Conservation (phyloP, 257 asterid genomes). For the Gentiana straminea region DNA sequence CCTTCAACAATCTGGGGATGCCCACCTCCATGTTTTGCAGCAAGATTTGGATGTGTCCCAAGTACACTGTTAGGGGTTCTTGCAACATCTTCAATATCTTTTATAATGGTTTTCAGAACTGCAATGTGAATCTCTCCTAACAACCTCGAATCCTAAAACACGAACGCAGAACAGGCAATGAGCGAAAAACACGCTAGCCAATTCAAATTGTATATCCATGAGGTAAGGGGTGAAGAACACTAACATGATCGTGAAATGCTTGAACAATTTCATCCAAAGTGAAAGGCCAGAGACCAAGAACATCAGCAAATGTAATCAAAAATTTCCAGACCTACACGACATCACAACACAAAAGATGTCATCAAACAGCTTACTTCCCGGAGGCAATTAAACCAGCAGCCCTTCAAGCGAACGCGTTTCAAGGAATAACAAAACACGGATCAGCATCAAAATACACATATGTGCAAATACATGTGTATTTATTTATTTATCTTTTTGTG, state of each 20-base stretch:
- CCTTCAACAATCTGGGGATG: slow-evolving; percentile 81
- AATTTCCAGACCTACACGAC: slow-evolving; percentile 71
- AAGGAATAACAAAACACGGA: not conserved
- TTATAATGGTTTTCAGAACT: slow-evolving; percentile 53
- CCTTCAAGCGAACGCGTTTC: not conserved
- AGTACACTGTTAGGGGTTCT: slow-evolving; percentile 40
- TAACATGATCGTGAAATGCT: slow-evolving; percentile 65
- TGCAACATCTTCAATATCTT: slow-evolving; percentile 81
- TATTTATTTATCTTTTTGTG: too few species aligned
- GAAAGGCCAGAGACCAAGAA: slow-evolving; percentile 90
- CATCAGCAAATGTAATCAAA: slow-evolving; percentile 77
- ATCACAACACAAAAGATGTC: slow-evolving; percentile 3
- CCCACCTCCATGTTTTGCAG: slow-evolving; percentile 58
- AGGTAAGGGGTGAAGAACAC: slow-evolving; percentile 13
- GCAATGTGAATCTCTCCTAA: slow-evolving; percentile 80
- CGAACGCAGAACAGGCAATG: slow-evolving; percentile 4
- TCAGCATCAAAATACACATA: not conserved
- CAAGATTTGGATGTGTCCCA: slow-evolving; percentile 43
- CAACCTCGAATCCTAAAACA: slow-evolving; percentile 67
- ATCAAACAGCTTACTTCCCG: slow-evolving; percentile 2
- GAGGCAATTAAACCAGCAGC: not conserved
- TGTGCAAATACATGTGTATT: too few species aligned
- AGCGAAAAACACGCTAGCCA: not conserved
- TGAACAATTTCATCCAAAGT: slow-evolving; percentile 79
- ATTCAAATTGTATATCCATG: slow-evolving; percentile 3